Evolutionary conservation across 345 rosid genomes (phyloP).

Genomic region (Eucalyptus curtisii): DNA sequence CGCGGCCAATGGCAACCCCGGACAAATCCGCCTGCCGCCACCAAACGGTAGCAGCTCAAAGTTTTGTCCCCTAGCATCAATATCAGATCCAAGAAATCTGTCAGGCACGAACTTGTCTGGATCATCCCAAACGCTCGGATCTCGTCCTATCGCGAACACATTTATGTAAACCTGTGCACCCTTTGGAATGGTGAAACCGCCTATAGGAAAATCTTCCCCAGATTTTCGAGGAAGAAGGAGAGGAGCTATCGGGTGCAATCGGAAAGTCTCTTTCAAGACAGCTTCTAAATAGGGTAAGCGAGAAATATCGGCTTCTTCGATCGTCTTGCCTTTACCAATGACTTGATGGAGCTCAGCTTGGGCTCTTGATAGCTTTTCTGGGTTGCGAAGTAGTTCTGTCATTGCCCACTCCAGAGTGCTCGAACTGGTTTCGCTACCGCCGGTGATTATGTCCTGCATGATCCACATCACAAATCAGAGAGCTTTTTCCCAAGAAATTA

Average conservation of each 20-base stretch:
- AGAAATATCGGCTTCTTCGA: conserved; percentile 23
- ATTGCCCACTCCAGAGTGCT: conserved; percentile 47
- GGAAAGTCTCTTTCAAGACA: conserved; percentile 32
- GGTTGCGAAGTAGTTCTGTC: conserved; percentile 28
- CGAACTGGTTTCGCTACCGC: conserved; percentile 28
- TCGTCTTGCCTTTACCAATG: conserved; percentile 8
- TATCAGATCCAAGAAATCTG: conserved; percentile 21
- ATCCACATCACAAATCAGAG: not conserved
- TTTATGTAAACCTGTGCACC: conserved; percentile 28
- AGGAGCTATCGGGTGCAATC: conserved; percentile 28
- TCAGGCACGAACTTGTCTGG: conserved; percentile 10
- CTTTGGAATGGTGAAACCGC: conserved; percentile 19
- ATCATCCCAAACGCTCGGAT: conserved; percentile 14
- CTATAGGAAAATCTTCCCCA: conserved; percentile 4
- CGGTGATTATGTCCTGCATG: not conserved
- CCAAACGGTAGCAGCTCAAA: conserved; percentile 32
- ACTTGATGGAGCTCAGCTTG: conserved; percentile 10
- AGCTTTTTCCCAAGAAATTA: not conserved
- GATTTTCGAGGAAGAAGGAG: conserved; percentile 25
- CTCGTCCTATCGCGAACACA: conserved; percentile 35
- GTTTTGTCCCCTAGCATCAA: conserved; percentile 15
- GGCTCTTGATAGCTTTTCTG: conserved; percentile 8
- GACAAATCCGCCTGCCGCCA: conserved; percentile 29
- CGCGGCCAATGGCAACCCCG: conserved; percentile 20
- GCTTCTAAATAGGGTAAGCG: conserved; percentile 31